Conservation (phyloP, 2,329 filamentous ascomycete species). For the Herpotrichia juniperi region DNA sequence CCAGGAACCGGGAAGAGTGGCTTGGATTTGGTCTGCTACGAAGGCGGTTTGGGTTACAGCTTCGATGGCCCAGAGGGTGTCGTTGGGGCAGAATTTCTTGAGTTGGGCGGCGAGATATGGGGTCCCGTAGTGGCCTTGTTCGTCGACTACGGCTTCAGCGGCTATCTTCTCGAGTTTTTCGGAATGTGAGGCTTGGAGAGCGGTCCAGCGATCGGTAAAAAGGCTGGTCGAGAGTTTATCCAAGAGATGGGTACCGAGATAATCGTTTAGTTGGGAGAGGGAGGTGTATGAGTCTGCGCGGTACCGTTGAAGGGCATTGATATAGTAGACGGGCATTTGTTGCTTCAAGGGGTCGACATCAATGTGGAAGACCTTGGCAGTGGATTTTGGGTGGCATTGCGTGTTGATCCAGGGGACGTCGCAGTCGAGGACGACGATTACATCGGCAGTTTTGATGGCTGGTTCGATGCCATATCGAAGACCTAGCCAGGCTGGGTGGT, state of each 20-base stretch:
- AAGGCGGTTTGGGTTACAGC: slow-evolving; percentile 74
- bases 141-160: slow-evolving; percentile 62
- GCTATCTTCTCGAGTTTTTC: slow-evolving; percentile 66
- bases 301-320: slow-evolving; percentile 59
- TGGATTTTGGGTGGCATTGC: slow-evolving; percentile 63
- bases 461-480: slow-evolving; percentile 77
- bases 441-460: slow-evolving; percentile 75
- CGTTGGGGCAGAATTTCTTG: slow-evolving; percentile 62
- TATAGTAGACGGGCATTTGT: slow-evolving; percentile 65
- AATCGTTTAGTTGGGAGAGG: slow-evolving; percentile 71
- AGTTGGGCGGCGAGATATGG: slow-evolving; percentile 63
- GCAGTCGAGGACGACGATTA: slow-evolving; percentile 84
- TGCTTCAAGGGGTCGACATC: slow-evolving; percentile 72
- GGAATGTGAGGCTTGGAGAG: slow-evolving; percentile 64
- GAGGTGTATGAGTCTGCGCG: slow-evolving; percentile 60
- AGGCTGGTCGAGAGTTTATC: slow-evolving; percentile 48
- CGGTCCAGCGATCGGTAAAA: slow-evolving; percentile 57
- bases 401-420: slow-evolving; percentile 96
- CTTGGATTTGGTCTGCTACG: slow-evolving; percentile 74
- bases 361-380: slow-evolving; percentile 67
- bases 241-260: slow-evolving; percentile 56
- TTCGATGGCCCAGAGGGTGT: slow-evolving; percentile 79
- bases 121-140: slow-evolving; percentile 67
- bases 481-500: slow-evolving; percentile 64
- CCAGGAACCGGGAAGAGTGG: slow-evolving; percentile 72